Percentiles rank a stretch among this genome's conserved stretches.
Evolutionary conservation across 1,284 basidiomycete species (phyloP).

Genomic region (Cryptococcus hybrid): DNA sequence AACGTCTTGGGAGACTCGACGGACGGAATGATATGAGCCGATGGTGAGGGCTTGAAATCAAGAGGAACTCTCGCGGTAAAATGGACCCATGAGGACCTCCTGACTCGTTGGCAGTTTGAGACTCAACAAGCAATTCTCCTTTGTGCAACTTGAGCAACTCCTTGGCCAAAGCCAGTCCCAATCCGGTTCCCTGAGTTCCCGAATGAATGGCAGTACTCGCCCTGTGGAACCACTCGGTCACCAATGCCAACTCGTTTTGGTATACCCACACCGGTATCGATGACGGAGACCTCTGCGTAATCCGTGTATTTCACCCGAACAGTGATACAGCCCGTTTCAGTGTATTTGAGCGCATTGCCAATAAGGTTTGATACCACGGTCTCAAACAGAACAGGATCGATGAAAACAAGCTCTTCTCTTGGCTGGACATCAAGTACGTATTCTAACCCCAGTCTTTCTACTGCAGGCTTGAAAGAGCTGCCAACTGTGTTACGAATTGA

Average conservation of each 20-base stretch:
- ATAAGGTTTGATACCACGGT: slow-evolving; percentile 47
- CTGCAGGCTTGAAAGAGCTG: slow-evolving; percentile 45
- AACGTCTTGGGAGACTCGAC: not conserved
- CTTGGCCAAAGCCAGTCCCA: slow-evolving; percentile 35
- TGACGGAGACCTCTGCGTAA: slow-evolving; percentile 36
- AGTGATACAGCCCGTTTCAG: slow-evolving; percentile 32
- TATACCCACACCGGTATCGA: slow-evolving; percentile 51
- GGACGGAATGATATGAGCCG: no score
- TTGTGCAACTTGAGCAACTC: slow-evolving; percentile 52
- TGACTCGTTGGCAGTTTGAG: slow-evolving; percentile 21
- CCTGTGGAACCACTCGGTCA: slow-evolving; percentile 36
- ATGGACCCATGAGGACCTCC: slow-evolving; percentile 33
- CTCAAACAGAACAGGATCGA: slow-evolving; percentile 50
- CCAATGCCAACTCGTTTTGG: slow-evolving; percentile 27
- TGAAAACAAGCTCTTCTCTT: slow-evolving; percentile 30
- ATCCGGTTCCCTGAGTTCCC: slow-evolving; percentile 29
- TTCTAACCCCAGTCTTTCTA: slow-evolving; percentile 31
- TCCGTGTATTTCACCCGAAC: slow-evolving; percentile 30
- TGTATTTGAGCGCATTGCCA: slow-evolving; percentile 48
- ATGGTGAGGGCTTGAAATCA: not conserved
- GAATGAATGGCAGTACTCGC: slow-evolving; percentile 24
- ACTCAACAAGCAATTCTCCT: slow-evolving; percentile 45
- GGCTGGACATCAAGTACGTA: slow-evolving; percentile 42
- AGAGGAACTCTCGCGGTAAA: slow-evolving; percentile 23
- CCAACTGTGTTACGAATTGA: slow-evolving; percentile 42